Percentiles rank a stretch among this genome's conserved stretches.
Conservation (phyloP, 1,139 yeast species). For the Saccharomyces hybrid region DNA sequence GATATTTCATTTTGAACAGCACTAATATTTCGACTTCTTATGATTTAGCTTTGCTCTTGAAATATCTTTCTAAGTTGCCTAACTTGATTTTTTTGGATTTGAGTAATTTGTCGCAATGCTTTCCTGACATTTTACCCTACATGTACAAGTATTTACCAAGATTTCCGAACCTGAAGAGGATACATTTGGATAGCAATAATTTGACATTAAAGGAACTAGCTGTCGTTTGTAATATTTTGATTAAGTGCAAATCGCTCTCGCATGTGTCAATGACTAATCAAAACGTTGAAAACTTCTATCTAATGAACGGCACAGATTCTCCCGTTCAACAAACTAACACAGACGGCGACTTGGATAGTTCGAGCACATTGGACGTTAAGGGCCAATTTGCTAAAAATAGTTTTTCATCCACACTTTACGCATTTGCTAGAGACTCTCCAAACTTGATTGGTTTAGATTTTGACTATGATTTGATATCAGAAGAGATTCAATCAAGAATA, state of each 20-base stretch:
- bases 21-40: constrained; percentile 50
- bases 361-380: neutral
- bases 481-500: constrained; percentile 62
- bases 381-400: constrained; percentile 30
- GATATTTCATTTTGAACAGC: constrained; percentile 62
- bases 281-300: neutral
- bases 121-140: constrained; percentile 62
- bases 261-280: constrained; percentile 55
- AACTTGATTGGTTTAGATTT: constrained; percentile 63
- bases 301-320: neutral
- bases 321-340: neutral
- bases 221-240: constrained; percentile 60
- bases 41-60: constrained; percentile 47
- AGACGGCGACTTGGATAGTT: neutral
- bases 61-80: constrained; percentile 44
- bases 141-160: constrained; percentile 59
- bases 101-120: constrained; percentile 62
- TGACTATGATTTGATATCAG: constrained; percentile 59
- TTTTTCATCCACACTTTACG: constrained; percentile 55
- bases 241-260: constrained; percentile 54
- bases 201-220: constrained; percentile 46
- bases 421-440: constrained; percentile 57
- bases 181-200: constrained; percentile 72
- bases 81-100: constrained; percentile 68
- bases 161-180: constrained; percentile 56